Percentiles rank a stretch among this genome's conserved stretches.
Conservation (phyloP, 2,329 filamentous ascomycete genomes). For the Pseudogymnoascus sp. region DNA sequence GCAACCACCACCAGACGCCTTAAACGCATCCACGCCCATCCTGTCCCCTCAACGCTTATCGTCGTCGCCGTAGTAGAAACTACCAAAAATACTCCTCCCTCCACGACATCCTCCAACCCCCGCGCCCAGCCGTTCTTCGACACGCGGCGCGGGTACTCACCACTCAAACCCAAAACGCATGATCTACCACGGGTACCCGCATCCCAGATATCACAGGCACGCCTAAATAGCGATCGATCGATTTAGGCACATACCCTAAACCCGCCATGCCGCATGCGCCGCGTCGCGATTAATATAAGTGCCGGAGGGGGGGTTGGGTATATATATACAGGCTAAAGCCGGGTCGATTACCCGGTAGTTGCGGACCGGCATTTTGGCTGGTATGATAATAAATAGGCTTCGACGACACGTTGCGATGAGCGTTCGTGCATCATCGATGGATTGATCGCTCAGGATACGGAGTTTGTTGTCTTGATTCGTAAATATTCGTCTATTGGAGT, state of each 20-base stretch:
- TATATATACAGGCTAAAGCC: constrained; percentile 7
- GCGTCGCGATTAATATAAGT: neutral
- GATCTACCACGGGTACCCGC: neutral
- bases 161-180: neutral
- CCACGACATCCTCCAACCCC: neutral
- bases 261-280: neutral
- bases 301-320: neutral
- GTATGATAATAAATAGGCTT: neutral
- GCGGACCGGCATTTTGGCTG: neutral
- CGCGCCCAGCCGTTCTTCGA: neutral
- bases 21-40: neutral
- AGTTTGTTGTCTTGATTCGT: neutral
- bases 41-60: neutral
- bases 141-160: neutral
- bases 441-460: neutral
- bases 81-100: neutral
- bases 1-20: neutral
- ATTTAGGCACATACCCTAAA: neutral
- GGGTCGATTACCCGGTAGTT: neutral
- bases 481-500: neutral
- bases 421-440: neutral
- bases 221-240: neutral
- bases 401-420: constrained; percentile 4
- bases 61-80: neutral
- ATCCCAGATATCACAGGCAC: neutral